These are phyloP conservation scores for Mycena galopus DNA, from an alignment of 768 basidiomycete species.

Conservation along the genomic window DNA sequence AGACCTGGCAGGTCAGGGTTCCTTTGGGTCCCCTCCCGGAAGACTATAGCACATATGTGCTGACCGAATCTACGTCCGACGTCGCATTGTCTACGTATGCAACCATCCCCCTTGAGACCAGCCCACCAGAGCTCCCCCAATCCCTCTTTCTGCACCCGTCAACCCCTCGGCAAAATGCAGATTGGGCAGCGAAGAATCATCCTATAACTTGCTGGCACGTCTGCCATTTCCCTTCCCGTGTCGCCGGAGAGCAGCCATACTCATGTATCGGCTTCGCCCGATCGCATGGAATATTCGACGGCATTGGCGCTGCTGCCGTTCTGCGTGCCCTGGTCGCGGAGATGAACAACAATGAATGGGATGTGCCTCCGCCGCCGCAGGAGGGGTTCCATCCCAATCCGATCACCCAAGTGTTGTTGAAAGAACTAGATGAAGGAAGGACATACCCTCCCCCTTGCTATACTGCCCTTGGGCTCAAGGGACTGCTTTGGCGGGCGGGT, in stretches of 20 bases:
- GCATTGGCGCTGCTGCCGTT: constrained; percentile 52
- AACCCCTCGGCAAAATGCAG: constrained; percentile 52
- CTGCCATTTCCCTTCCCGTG: constrained; percentile 53
- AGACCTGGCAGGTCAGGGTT: constrained; percentile 51
- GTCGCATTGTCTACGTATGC: constrained; percentile 53
- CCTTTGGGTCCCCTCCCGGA: constrained; percentile 51
- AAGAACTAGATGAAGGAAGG: constrained; percentile 17
- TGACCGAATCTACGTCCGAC: constrained; percentile 51
- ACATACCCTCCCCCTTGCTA: constrained; percentile 35
- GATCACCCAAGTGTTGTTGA: constrained; percentile 47
- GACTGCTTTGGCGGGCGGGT: constrained; percentile 47
- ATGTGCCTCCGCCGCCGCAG: constrained; percentile 48
- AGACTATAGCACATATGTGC: constrained; percentile 50
- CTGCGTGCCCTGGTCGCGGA: constrained; percentile 56
- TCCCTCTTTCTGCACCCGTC: constrained; percentile 53
- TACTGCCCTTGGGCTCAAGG: constrained; percentile 45
- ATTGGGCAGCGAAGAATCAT: constrained; percentile 49
- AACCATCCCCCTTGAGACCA: constrained; percentile 46
- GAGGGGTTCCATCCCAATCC: constrained; percentile 51
- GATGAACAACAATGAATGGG: constrained; percentile 53
- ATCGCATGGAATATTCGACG: constrained; percentile 59
- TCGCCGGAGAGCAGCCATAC: constrained; percentile 43
- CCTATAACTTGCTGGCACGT: constrained; percentile 61
- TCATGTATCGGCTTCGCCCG: constrained; percentile 58
- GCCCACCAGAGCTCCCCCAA: constrained; percentile 52